Base-by-base conservation (phyloP, 176 grass and related monocot genomes). In the Oryza longistaminata region DNA sequence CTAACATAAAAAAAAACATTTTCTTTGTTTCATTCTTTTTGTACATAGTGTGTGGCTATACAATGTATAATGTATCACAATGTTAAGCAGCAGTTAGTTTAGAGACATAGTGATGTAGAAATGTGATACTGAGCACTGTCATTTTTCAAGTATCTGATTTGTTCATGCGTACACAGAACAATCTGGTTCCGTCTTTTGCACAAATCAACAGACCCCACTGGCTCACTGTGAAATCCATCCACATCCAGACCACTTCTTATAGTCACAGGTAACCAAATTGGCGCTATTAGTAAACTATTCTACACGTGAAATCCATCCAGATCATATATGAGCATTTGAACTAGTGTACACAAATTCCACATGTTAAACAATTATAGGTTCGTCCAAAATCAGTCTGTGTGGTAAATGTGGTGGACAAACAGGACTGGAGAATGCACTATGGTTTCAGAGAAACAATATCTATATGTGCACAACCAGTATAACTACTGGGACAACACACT, bases 401-500 rank as follows among this genome's bases (percentile, higher is more conserved):
- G 27, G 76, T 49, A 49, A 70, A 70, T 81, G 21, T 40, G 13
- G 29, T 31, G 21, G 78, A 33, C 46, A 81, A 11, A 37, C 40
- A 58, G 35, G 21, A 17, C 21, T 43, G 73, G 3, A 14, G 9
- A 50, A 48, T 66, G 58, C 22, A 39, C 40, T 9, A 55, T 5
- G 52, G 15, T 74, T 46, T 64, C 34, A 61, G 4, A n/a, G 39
- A 72, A 3, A n/a, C n/a, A 24, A 6, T 65, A 71, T 14, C 37
- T 40, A 79, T 24, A 85, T 11, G 19, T 25, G 46, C 11, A 43
- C 69, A 74, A 73, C 69, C 80, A 33, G 16, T 79, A 81, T 62
- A 37, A 4, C 33, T 43, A 52, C 35, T 55, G 8, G 25, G 70
- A 61, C 39, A 85, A 50, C 40, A 87, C 11, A 27, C 19, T 43